A percentile compares a stretch with the other conserved stretches of the same genome.
These are phyloP conservation scores for Musa balbisiana DNA, from an alignment of 202 grass and related monocot genomes.

Conservation along the genomic window DNA sequence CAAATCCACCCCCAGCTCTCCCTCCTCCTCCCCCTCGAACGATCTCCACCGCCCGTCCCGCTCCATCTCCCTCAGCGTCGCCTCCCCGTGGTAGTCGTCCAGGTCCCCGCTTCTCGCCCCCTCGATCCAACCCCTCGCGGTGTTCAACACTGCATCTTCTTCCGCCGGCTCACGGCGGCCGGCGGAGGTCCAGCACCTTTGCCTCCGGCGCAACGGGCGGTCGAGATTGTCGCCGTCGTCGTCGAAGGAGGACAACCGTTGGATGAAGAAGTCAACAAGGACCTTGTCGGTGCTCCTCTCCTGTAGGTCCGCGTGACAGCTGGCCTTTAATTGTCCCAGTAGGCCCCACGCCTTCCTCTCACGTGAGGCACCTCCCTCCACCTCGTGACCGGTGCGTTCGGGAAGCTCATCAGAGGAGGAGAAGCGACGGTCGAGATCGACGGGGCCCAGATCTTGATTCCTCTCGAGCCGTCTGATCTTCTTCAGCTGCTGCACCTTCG, in stretches of 20 bases:
- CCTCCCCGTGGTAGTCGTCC: not conserved
- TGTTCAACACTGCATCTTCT: not conserved
- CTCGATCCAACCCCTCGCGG: not conserved
- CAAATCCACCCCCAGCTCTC: not conserved
- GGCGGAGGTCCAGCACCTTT: not conserved
- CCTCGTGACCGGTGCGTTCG: not conserved
- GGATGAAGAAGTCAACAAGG: slow-evolving; percentile 57
- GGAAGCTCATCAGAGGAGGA: slow-evolving; percentile 9
- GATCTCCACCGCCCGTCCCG: not conserved
- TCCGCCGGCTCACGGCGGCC: not conserved
- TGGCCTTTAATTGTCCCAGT: slow-evolving; percentile 13
- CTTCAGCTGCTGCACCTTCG: slow-evolving; percentile 31
- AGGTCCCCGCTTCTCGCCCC: not conserved
- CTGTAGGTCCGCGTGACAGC: not conserved
- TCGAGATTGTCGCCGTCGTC: not conserved
- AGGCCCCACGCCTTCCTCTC: slow-evolving; percentile 11
- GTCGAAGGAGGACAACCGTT: slow-evolving; percentile 12
- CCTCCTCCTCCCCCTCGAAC: not conserved
- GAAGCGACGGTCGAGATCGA: slow-evolving; percentile 39
- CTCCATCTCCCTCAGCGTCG: not conserved
- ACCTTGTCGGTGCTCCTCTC: slow-evolving; percentile 33
- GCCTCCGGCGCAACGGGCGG: not conserved
- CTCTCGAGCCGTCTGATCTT: slow-evolving; percentile 45
- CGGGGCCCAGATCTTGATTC: slow-evolving; percentile 19
- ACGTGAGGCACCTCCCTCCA: not conserved